These are phyloP conservation scores for Geranomyces michiganensis DNA, from an alignment of 192 early-diverging fungal species.

Conservation along the genomic window DNA sequence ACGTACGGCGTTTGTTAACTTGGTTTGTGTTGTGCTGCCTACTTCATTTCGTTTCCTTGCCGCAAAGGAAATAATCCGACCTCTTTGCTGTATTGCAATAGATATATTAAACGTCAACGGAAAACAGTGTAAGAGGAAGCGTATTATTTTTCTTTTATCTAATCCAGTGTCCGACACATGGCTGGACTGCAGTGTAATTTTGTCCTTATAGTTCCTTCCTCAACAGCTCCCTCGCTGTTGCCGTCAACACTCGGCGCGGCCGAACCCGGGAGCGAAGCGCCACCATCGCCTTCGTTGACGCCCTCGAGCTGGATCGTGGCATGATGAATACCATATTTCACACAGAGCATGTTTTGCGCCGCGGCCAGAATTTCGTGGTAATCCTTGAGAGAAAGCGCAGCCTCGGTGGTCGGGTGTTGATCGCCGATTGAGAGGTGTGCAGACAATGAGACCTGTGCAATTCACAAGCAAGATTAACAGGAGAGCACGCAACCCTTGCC, in stretches of 20 bases:
- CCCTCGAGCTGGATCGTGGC: slow-evolving; percentile 58
- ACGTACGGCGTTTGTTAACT: too few species aligned
- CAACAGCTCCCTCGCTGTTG: neutral
- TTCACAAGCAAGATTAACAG: neutral
- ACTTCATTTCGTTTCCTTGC: too few species aligned
- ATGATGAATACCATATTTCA: slow-evolving; percentile 54
- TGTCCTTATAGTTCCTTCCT: neutral
- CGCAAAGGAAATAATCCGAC: too few species aligned
- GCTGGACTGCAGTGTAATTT: slow-evolving; percentile 26
- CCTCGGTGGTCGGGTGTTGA: slow-evolving; percentile 16
- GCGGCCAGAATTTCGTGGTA: slow-evolving; percentile 45
- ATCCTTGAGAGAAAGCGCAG: slow-evolving; percentile 28
- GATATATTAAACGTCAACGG: too few species aligned
- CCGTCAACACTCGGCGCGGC: neutral
- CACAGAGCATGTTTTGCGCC: slow-evolving; percentile 46
- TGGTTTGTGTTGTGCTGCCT: too few species aligned
- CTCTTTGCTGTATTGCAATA: too few species aligned
- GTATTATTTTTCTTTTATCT: neutral
- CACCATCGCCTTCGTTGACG: neutral
- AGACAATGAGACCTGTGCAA: slow-evolving; percentile 35
- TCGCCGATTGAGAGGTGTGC: slow-evolving; percentile 37
- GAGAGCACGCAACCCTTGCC: neutral
- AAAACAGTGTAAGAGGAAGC: too few species aligned
- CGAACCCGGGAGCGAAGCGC: neutral
- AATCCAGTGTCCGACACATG: slow-evolving; percentile 27